A percentile compares a stretch with the other conserved stretches of the same genome.
phyloP scores from a whole-genome alignment of 2,329 filamentous ascomycete species.

The Exophiala lecanii-corni region DNA sequence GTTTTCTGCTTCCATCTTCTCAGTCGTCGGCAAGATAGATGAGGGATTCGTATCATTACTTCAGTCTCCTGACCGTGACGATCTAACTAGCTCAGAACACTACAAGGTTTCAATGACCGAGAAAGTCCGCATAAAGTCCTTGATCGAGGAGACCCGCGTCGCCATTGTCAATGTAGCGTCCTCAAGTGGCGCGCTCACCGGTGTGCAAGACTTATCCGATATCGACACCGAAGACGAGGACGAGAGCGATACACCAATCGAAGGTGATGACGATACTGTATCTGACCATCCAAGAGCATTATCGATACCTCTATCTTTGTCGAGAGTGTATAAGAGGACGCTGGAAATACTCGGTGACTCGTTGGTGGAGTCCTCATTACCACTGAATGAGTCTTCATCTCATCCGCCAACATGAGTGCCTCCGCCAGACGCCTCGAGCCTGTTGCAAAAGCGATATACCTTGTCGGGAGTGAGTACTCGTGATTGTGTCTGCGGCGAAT shows the following conservation, averaged over 20 bases:
- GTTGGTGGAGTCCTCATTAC: not conserved
- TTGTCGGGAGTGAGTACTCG: too few species aligned
- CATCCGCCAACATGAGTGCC: too few species aligned
- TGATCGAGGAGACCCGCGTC: slow-evolving; percentile 24
- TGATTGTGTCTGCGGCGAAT: too few species aligned
- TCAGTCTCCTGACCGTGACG: slow-evolving; percentile 42
- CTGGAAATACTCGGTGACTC: slow-evolving; percentile 27
- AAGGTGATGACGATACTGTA: slow-evolving; percentile 5
- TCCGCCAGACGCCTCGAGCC: too few species aligned
- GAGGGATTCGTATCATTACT: slow-evolving; percentile 75
- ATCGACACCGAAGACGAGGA: slow-evolving; percentile 17
- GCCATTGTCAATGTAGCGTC: slow-evolving; percentile 22
- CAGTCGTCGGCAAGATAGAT: slow-evolving; percentile 72
- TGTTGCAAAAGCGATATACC: too few species aligned
- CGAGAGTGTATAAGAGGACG: slow-evolving; percentile 23
- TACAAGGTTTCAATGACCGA: slow-evolving; percentile 65
- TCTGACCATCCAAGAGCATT: slow-evolving; percentile 5
- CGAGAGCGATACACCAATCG: slow-evolving; percentile 12
- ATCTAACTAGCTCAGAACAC: slow-evolving; percentile 61
- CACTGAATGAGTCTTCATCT: too few species aligned
- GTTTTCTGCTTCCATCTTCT: slow-evolving; percentile 65
- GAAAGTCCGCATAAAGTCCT: slow-evolving; percentile 67
- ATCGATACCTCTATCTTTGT: slow-evolving; percentile 18
- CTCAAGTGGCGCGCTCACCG: slow-evolving; percentile 11
- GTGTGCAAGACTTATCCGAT: slow-evolving; percentile 15